Evolutionary conservation across 441 rosid species (phyloP).

Genomic region (Populus tomentosa): DNA sequence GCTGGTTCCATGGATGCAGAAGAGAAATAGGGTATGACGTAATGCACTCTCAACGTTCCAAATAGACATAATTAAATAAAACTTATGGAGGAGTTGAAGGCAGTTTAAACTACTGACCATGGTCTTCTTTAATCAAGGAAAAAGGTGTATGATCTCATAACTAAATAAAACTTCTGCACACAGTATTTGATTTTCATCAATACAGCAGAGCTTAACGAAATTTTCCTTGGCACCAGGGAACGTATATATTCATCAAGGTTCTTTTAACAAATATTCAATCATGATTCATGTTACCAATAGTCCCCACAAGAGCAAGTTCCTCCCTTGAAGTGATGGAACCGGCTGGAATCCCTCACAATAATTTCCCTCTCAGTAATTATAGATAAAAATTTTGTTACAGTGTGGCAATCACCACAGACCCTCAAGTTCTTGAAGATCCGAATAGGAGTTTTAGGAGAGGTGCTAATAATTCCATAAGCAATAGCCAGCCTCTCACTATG

Average conservation of each 20-base stretch:
- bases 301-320: slow-evolving; percentile 34
- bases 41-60: background rate
- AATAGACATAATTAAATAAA: background rate
- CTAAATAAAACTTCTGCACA: no score
- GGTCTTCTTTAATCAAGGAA: no score
- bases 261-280: background rate
- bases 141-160: no score
- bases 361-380: slow-evolving; percentile 26
- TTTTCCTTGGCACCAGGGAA: background rate
- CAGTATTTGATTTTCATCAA: no score
- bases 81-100: no score
- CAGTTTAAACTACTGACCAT: no score
- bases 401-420: slow-evolving; percentile 34
- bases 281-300: slow-evolving; percentile 19
- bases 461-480: slow-evolving; percentile 27
- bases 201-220: no score
- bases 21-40: no score
- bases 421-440: slow-evolving; percentile 32
- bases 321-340: slow-evolving; percentile 29
- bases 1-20: no score
- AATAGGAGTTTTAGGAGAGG: slow-evolving; percentile 18
- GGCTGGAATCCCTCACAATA: slow-evolving; percentile 30
- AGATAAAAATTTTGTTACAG: slow-evolving; percentile 22
- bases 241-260: background rate
- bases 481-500: slow-evolving; percentile 53